Evolutionary conservation across 78 protist genomes (phyloP), one percentile per base, ranked within the genome.

Genomic region (Isochrysis galbana): DNA sequence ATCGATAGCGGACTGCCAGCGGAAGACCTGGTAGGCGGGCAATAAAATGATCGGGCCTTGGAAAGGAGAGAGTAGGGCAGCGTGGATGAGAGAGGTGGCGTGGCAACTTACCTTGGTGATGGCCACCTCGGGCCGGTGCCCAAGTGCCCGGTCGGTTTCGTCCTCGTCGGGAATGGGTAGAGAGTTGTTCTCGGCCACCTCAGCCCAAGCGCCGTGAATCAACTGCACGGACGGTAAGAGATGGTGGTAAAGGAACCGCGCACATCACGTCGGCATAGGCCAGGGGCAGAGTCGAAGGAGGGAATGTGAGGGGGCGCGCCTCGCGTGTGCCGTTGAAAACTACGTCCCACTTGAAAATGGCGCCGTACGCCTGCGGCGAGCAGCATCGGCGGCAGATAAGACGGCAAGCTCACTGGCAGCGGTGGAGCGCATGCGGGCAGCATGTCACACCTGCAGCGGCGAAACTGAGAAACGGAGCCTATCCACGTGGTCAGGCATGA

Each of bases 281-380:
- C n/a, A n/a, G n/a, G n/a, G n/a, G n/a, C n/a, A n/a, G n/a, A n/a
- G n/a, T n/a, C n/a, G n/a, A n/a, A n/a, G n/a, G n/a, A n/a, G n/a
- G n/a, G n/a, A n/a, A n/a, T n/a, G n/a, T n/a, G 25, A 0, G 46
- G 32, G 5, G 17, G 84, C 22, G 21, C n/a, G 39, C 29, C 46
- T 39, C 47, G n/a, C 5, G 44, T 46, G 22, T 5, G 47, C 46
- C 46, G 2, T 1, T 4, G 32, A 77, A 39, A 32, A 77, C n/a
- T 29, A 39, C 47, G 47, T 77, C 84, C 47, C 44, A 39, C 26
- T 39, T 36, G 84, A 77, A 77, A 46, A 77, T 11, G 19, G 46
- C 84, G 84, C 84, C 84, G 84, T 77, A 77, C 46, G 44, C 47
- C 84, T 54, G 67, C 67, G 67, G 32, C 32, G 67, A 54, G 32